Evolutionary conservation across 2,329 filamentous ascomycete species (phyloP).

Genomic region (Aspergillus phoenicis): DNA sequence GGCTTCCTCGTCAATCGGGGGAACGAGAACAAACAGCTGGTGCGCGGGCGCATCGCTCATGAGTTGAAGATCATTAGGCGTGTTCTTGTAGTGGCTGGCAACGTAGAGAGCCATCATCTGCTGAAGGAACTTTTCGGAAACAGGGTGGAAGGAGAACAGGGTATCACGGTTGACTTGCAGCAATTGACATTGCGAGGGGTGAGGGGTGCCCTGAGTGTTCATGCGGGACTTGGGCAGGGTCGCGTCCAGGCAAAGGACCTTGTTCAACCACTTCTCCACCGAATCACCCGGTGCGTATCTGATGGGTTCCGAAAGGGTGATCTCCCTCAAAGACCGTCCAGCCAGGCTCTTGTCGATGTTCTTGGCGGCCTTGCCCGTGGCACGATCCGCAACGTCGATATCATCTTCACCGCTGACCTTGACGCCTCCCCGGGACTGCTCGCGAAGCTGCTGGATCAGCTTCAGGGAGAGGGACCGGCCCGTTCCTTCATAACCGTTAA

Average conservation of each 20-base stretch:
- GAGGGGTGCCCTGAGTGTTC: conserved; percentile 76
- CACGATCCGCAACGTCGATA: conserved; percentile 72
- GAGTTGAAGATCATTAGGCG: conserved; percentile 94
- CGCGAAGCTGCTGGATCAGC: conserved; percentile 92
- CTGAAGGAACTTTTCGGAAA: conserved; percentile 95
- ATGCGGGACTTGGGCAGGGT: conserved; percentile 78
- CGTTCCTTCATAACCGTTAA: conserved; percentile 98
- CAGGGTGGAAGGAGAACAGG: conserved; percentile 95
- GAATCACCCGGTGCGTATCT: conserved; percentile 87
- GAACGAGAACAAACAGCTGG: conserved; percentile 90
- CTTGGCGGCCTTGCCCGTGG: conserved; percentile 73
- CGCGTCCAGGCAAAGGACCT: conserved; percentile 87
- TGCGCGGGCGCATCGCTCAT: conserved; percentile 98
- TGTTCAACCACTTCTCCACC: conserved; percentile 97
- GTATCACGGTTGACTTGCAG: conserved; percentile 95
- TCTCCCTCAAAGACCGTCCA: conserved; percentile 84
- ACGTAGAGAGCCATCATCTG: conserved; percentile 98
- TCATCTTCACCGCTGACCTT: conserved; percentile 57
- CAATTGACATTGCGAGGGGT: conserved; percentile 88
- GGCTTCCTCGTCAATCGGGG: conserved; percentile 76
- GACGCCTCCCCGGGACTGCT: conserved; percentile 74
- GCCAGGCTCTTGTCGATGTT: conserved; percentile 61
- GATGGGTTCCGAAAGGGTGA: conserved; percentile 90
- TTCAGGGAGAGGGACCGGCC: conserved; percentile 93
- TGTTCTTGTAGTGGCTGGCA: conserved; percentile 97